Conservation (phyloP, 2,329 filamentous ascomycete genomes). For the Aureobasidium namibiae region DNA sequence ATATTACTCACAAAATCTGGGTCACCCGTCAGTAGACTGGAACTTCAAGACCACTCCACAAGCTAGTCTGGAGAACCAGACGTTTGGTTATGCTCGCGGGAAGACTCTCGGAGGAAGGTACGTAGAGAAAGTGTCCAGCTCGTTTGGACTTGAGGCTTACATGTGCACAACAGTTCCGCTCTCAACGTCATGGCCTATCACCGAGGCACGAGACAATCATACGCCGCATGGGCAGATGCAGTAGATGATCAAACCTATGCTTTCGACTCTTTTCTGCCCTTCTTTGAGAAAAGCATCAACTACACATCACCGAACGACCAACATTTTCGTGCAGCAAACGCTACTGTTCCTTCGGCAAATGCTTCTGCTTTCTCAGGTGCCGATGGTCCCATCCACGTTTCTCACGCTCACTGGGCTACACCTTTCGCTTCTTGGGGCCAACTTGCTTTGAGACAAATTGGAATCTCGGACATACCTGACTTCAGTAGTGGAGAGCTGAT, state of each 20-base stretch:
- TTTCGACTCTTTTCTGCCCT: constrained; percentile 22
- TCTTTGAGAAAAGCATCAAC: constrained; percentile 18
- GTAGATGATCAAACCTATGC: constrained; percentile 27
- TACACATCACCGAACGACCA: constrained; percentile 20
- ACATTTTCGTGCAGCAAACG: constrained; percentile 18
- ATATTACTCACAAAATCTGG: background rate
- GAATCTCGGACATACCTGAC: constrained; percentile 22
- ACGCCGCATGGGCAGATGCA: constrained; percentile 29
- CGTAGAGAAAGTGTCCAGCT: background rate
- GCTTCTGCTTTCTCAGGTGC: constrained; percentile 16
- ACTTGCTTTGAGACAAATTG: constrained; percentile 22
- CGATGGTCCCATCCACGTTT: constrained; percentile 24
- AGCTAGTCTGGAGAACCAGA: background rate
- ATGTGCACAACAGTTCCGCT: constrained; percentile 11
- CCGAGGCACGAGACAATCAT: constrained; percentile 24
- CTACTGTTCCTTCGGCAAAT: constrained; percentile 19
- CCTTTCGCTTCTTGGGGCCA: constrained; percentile 24
- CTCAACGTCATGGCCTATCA: constrained; percentile 23
- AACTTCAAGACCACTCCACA: constrained; percentile 11
- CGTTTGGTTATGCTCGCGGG: constrained; percentile 22
- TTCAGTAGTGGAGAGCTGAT: constrained; percentile 22
- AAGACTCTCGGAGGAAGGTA: constrained; percentile 22
- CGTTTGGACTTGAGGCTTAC: background rate
- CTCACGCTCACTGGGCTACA: constrained; percentile 23
- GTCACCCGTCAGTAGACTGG: background rate